Base-by-base conservation (phyloP, 306 rosid species). In the Astragalus glycyphyllos region DNA sequence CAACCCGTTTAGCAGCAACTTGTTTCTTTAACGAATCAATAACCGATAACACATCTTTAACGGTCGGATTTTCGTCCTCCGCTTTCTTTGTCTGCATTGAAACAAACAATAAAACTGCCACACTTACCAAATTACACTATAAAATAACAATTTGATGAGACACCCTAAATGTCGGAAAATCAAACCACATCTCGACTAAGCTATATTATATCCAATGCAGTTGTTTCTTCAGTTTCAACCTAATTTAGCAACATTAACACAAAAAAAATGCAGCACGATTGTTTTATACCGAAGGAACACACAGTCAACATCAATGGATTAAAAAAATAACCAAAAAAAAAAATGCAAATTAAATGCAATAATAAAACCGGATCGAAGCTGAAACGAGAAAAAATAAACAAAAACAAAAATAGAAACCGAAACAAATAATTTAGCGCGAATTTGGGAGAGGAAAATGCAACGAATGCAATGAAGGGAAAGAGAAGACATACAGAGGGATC, bases 1-100 rank as follows among this genome's bases (percentile, higher is more conserved):
- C 73, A 64, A 84, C 20, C 8, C 96, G 87, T 68, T 81, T 83
- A 4, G 79, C 84, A 59, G 82, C 90, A 59, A 95, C 89, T 73
- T 89, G 81, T 84, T 86, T 86, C 91, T 95, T 91, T 7, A 87
- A 73, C 74, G 89, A 83, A 73, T 95, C 99, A 56, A 95, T 86
- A 76, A 86, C 78, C 11, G 58, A 61, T 34, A 70, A 74, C 67
- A 95, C 82, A 46, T 89, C 97, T 80, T 82, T 79, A n/a, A 35
- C 65, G 17, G 71, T n/a, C 48, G 75, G 71, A 73, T 62, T 56
- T 48, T 68, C 53, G 13, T 74, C 96, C 62, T 73, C 90, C 20
- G 63, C 46, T 64, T 29, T 62, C 23, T 8, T 66, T 60, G 31
- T 46, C 97, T 90, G 83, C 75, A 76, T 72, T 44, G 60, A 72